Base-by-base conservation (phyloP, 108 stramenopile species). In the Cyclostephanos invisitatus region DNA sequence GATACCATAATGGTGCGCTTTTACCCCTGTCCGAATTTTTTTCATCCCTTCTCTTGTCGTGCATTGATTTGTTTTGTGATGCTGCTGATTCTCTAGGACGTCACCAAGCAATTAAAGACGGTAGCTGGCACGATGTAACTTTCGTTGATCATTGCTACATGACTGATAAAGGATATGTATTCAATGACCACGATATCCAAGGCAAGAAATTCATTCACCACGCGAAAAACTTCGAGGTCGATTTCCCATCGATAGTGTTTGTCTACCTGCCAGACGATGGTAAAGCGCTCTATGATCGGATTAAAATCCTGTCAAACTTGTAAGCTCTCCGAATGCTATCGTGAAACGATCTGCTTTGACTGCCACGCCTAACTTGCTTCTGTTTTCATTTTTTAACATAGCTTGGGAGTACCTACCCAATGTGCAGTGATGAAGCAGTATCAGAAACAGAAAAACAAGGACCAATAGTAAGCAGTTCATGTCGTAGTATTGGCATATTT, bases 231-330 rank as follows among this genome's bases (percentile, higher is more conserved):
- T 55, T 5, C 0, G 38, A 64, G 51, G 66, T 68, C 10, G 51
- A 69, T 11, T 64, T 54, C 24, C 67, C 68, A 46, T 48, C 75
- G 2, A 54, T 76, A 1, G 62, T 76, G 59, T 32, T 69, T 46
- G 51, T 18, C 5, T 62, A 56, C 28, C 7, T 48, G 27, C 75
- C 62, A 14, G 67, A 68, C 21, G 36, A 63, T n/a, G 68, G 62
- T 5, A 69, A 76, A 28, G 74, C 47, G n/a, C 74, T 75, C 2
- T 75, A 75, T 25, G 74, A 75, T 54, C 27, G 51, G 35, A 54
- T 67, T 24, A 75, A 75, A 58, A 8, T 35, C 14, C 0, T 62
- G 21, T 49, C 60, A 37, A 74, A 66, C 37, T 60, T 46, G 44
- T 46, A 46, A 46, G 44, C 44, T 17, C 0, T 40, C 3, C 3